These are phyloP conservation scores for Didymella pomorum DNA, from an alignment of 2,329 filamentous ascomycete genomes.

Conservation along the genomic window DNA sequence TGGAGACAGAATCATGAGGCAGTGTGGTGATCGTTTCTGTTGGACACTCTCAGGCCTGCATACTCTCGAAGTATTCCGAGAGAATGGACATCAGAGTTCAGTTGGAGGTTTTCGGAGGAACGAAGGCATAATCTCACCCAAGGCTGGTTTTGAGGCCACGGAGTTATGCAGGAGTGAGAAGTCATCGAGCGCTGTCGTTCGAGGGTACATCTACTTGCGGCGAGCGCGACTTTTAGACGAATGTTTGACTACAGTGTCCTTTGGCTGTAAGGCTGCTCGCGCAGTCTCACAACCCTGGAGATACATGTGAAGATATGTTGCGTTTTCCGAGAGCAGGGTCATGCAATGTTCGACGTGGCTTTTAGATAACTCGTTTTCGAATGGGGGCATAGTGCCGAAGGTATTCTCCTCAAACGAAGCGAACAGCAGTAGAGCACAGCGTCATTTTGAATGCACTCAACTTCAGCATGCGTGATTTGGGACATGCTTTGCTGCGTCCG, in stretches of 20 bases:
- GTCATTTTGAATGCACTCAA: too few species aligned
- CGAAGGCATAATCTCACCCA: not conserved
- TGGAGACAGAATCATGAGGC: not conserved
- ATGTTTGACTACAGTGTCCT: not conserved
- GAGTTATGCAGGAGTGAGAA: not conserved
- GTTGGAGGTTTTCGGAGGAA: not conserved
- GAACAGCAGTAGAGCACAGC: too few species aligned
- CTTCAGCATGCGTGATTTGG: too few species aligned
- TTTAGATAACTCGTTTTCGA: too few species aligned
- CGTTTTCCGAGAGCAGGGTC: too few species aligned
- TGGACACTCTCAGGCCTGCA: not conserved
- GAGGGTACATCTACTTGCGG: not conserved
- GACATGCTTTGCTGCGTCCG: too few species aligned
- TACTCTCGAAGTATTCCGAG: not conserved
- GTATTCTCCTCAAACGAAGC: too few species aligned
- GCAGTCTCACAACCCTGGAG: not conserved
- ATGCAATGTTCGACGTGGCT: too few species aligned
- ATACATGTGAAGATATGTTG: not conserved
- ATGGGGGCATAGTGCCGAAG: too few species aligned
- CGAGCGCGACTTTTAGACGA: not conserved
- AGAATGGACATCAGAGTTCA: not conserved
- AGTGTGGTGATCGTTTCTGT: not conserved
- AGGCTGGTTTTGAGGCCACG: not conserved
- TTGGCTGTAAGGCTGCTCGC: not conserved
- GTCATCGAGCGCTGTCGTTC: not conserved